Evolutionary conservation across 1,284 basidiomycete species (phyloP), one percentile per base, ranked within the genome.

Genomic region (Rhodotorula mucilaginosa): DNA sequence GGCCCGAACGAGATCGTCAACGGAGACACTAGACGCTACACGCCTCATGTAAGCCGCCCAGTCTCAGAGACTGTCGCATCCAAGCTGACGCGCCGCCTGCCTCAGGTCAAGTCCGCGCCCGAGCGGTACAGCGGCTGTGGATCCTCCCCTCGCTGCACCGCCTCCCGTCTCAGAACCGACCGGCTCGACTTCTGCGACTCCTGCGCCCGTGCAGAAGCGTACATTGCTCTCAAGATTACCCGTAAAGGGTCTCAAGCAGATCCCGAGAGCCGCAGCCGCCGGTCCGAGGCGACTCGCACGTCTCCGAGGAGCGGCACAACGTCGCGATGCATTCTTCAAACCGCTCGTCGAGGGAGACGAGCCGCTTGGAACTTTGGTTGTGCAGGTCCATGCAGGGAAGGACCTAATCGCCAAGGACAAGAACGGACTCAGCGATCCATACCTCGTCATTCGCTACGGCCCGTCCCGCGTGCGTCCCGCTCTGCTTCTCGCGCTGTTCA

Each of bases 351-450:
- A 83, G 64, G 77, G 80, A 4, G 70, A 68, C 26, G 39, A 58
- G 57, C 82, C 82, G 0, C 79, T 82, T 6, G 82, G 80, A 0
- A 75, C 77, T 59, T 74, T 84, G 19, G 79, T 82, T 51, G 81
- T 84, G 13, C 77, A 81, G n/a, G 80, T 85, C 5, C 79, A 83
- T 23, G 79, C 80, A 1, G 84, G 82, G 2, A 75, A 81, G n/a
- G 79, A 80, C 18, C 79, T 85, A 47, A 79, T 83, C 19, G 81
- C 82, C 7, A 85, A 84, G 77, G 85, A 85, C 78, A 78, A 83
- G 26, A 83, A 82, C 61, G 84, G 84, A 44, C 59, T 75, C 44
- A 76, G 71, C 16, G 80, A 82, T 68, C 81, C 81, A 10, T 81
- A 78, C 64, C 71, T 80, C 67, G 74, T 77, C 62, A 73, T 81